A percentile compares a stretch with the other conserved stretches of the same genome.
Conservation (phyloP, 768 basidiomycete genomes). For the Mrakia gelida region DNA sequence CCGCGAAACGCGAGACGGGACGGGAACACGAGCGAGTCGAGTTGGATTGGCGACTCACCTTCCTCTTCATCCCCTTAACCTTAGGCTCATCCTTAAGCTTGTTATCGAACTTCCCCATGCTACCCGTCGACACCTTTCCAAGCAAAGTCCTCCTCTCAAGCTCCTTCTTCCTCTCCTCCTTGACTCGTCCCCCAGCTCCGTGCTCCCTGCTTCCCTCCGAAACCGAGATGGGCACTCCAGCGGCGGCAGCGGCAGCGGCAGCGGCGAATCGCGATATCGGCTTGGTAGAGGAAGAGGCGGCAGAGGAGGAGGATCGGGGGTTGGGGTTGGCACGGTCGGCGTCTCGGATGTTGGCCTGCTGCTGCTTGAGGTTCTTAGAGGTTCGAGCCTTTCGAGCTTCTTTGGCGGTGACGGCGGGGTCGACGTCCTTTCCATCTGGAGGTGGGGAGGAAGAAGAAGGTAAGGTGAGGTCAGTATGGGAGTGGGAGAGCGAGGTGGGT, state of each 20-base stretch:
- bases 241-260: not conserved
- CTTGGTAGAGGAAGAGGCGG: constrained; percentile 28
- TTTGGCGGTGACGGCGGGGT: constrained; percentile 71
- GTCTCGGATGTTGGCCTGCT: constrained; percentile 63
- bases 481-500: too few relatives aligned
- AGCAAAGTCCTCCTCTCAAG: constrained; percentile 72
- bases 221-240: constrained; percentile 22
- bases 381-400: constrained; percentile 74
- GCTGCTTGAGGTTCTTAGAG: constrained; percentile 79
- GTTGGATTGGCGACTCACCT: constrained; percentile 54
- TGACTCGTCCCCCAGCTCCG: constrained; percentile 33
- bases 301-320: constrained; percentile 16
- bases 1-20: not conserved
- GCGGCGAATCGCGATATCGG: constrained; percentile 35
- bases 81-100: constrained; percentile 89
- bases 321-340: constrained; percentile 37
- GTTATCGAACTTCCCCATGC: constrained; percentile 87
- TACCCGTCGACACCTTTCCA: constrained; percentile 79
- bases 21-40: not conserved
- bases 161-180: constrained; percentile 60
- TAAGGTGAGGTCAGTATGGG: constrained; percentile 13
- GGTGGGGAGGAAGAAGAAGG: not conserved
- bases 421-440: constrained; percentile 63
- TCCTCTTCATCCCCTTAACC: constrained; percentile 77
- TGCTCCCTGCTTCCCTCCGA: constrained; percentile 15